A percentile compares a stretch with the other conserved stretches of the same genome.
These are phyloP conservation scores for Staphylotrichum tortipilum DNA, from an alignment of 495 filamentous ascomycete species.

Conservation along the genomic window DNA sequence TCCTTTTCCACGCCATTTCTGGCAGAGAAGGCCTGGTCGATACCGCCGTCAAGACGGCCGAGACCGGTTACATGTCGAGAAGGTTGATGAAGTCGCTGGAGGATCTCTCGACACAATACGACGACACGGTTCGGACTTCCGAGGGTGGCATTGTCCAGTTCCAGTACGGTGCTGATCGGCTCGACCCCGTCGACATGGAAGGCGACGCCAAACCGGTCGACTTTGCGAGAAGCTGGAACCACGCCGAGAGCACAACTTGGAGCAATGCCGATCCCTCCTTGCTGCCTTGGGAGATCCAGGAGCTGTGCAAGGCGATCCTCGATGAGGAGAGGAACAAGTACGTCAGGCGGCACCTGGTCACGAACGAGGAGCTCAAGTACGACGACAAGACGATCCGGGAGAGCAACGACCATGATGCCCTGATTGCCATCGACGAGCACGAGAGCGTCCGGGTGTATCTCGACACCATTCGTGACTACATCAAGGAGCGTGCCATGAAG, in stretches of 20 bases:
- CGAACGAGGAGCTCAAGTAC: conserved; percentile 48
- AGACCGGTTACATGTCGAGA: conserved; percentile 98
- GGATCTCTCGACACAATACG: conserved; percentile 84
- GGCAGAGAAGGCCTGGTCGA: conserved; percentile 97
- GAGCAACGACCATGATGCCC: conserved; percentile 21
- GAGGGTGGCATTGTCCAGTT: conserved; percentile 84
- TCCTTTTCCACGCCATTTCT: conserved; percentile 96
- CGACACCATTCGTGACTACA: conserved; percentile 61
- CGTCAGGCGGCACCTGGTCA: conserved; percentile 45
- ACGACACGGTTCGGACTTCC: conserved; percentile 88
- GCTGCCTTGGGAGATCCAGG: conserved; percentile 62
- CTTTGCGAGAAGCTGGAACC: conserved; percentile 85
- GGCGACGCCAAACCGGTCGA: conserved; percentile 86
- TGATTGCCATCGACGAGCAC: conserved; percentile 59
- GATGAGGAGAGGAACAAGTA: conserved; percentile 56
- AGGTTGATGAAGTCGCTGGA: conserved; percentile 96
- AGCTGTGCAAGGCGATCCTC: conserved; percentile 55
- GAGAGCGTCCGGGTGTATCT: conserved; percentile 81
- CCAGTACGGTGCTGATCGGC: conserved; percentile 88
- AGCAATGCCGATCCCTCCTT: conserved; percentile 63
- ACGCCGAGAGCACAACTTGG: conserved; percentile 72
- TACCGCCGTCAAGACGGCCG: conserved; percentile 98
- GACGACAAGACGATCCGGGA: conserved; percentile 54
- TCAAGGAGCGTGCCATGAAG: conserved; percentile 40
- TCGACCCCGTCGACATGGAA: conserved; percentile 97